Percentiles rank a stretch among this genome's conserved stretches.
Conservation (phyloP, 225 moss, liverwort and hornwort species). For the Anthoceros angustus region DNA sequence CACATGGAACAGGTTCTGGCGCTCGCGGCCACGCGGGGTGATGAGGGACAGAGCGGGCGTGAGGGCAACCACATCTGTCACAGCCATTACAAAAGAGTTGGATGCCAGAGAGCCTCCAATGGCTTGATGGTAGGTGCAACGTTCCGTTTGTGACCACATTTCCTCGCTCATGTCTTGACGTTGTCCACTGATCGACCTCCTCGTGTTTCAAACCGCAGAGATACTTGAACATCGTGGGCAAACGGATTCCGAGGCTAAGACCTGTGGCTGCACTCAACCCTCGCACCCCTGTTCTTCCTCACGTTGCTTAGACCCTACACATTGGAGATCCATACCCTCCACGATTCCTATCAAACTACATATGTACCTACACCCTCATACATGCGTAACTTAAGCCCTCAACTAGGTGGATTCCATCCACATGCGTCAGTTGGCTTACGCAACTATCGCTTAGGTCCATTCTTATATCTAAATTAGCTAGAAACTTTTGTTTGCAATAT, state of each 20-base stretch:
- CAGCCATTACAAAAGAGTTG: neutral
- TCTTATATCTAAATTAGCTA: no score
- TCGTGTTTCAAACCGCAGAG: neutral
- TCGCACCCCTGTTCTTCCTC: neutral
- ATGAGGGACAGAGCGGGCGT: neutral
- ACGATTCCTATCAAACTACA: no score
- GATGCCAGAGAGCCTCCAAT: slow-evolving; percentile 2
- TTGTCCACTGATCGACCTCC: neutral
- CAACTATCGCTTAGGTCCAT: no score
- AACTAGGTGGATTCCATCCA: no score
- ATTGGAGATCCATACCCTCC: no score
- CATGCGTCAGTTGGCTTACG: no score
- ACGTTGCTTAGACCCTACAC: neutral
- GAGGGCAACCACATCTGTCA: neutral
- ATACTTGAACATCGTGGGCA: slow-evolving; percentile 1
- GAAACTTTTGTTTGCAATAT: no score
- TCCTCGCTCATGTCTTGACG: neutral
- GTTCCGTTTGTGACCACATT: neutral
- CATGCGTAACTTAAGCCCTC: no score
- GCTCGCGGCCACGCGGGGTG: neutral
- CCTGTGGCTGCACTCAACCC: neutral
- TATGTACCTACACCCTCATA: no score
- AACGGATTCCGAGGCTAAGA: neutral
- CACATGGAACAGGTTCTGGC: neutral
- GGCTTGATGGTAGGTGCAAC: slow-evolving; percentile 1